Percentiles rank a stretch among this genome's conserved stretches.
Conservation (phyloP, 306 rosid genomes). For the Fragaria iinumae region DNA sequence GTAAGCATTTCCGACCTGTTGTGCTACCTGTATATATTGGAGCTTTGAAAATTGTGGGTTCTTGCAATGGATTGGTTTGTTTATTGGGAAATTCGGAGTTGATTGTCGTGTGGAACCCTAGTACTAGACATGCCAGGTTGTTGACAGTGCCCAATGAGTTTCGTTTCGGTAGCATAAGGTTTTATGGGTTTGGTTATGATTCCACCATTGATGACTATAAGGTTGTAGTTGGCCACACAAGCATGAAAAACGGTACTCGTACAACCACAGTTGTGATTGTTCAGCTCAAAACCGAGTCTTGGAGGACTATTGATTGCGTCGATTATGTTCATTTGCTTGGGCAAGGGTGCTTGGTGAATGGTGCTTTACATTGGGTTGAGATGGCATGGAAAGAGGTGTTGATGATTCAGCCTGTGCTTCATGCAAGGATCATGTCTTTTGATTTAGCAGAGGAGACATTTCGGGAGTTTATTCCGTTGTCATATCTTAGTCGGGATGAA, state of each 20-base stretch:
- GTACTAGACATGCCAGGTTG: neutral
- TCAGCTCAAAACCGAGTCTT: neutral
- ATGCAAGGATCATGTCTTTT: neutral
- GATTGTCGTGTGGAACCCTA: neutral
- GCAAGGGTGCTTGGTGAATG: conserved; percentile 10
- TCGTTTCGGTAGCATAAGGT: neutral
- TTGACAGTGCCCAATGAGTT: neutral
- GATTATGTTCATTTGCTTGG: neutral
- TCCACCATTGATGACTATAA: neutral
- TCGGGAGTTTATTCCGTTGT: neutral
- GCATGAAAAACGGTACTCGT: neutral
- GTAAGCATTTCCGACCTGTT: neutral
- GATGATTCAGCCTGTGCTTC: neutral
- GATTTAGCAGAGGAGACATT: conserved; percentile 6
- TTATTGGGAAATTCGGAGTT: neutral
- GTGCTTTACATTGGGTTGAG: conserved; percentile 11
- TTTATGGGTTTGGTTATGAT: conserved; percentile 2
- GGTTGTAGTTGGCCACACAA: neutral
- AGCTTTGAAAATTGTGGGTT: neutral
- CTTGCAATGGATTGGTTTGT: neutral
- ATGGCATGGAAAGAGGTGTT: neutral
- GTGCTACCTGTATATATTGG: neutral
- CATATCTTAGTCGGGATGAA: neutral
- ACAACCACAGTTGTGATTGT: neutral
- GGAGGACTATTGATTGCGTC: neutral